Percentiles rank a stretch among this genome's conserved stretches.
These are phyloP conservation scores for Candida krabiensis DNA, from an alignment of 805 yeast genomes.

Conservation along the genomic window DNA sequence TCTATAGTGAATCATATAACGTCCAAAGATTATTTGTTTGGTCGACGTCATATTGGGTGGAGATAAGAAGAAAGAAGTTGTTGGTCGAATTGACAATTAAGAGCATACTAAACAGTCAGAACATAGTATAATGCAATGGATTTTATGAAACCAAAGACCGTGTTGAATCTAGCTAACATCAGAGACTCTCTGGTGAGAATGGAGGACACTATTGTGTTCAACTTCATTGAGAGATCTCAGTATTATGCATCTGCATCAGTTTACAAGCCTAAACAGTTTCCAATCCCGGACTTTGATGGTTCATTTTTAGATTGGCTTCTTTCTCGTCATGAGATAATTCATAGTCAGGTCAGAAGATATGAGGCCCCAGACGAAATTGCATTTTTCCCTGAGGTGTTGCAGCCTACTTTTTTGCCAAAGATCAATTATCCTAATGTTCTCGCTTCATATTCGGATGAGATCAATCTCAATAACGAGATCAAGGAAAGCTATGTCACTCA, in stretches of 20 bases:
- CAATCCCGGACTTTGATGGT: conserved; percentile 66
- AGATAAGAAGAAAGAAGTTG: no score
- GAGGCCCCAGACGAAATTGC: conserved; percentile 95
- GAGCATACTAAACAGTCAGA: no score
- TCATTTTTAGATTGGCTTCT: conserved; percentile 88
- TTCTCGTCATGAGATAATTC: conserved; percentile 68
- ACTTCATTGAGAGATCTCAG: conserved; percentile 90
- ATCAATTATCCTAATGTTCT: conserved; percentile 76
- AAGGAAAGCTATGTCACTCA: conserved; percentile 63
- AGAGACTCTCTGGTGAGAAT: conserved; percentile 82
- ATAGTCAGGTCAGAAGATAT: conserved; percentile 82
- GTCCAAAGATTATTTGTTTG: no score
- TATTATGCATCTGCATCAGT: conserved; percentile 74
- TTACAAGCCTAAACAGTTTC: conserved; percentile 56
- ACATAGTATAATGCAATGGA: conserved; percentile 63
- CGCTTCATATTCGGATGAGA: conserved; percentile 70
- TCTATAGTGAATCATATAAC: no score
- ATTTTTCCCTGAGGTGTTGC: conserved; percentile 69
- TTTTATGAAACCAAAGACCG: conserved; percentile 79
- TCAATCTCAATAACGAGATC: conserved; percentile 75
- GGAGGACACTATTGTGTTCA: conserved; percentile 96
- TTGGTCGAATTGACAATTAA: no score
- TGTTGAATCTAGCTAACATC: conserved; percentile 76
- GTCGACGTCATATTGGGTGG: no score
- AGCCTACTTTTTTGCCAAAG: conserved; percentile 74